Percentiles rank a stretch among this genome's conserved stretches.
These are phyloP conservation scores for Huntiella bhutanensis DNA, from an alignment of 2,329 filamentous ascomycete genomes.

Conservation along the genomic window DNA sequence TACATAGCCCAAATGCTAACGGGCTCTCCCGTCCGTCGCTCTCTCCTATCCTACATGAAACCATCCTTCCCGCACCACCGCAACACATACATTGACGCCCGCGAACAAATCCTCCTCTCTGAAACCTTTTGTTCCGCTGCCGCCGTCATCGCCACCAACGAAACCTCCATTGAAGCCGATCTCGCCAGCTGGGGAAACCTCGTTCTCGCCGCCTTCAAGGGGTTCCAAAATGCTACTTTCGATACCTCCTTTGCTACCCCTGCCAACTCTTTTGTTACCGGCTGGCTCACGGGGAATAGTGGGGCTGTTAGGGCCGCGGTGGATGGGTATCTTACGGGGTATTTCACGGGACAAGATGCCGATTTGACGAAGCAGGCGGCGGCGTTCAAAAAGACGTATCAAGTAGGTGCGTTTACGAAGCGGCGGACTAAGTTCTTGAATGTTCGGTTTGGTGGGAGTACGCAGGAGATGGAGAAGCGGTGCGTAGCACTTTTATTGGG, in stretches of 20 bases:
- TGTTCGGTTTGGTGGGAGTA: slow-evolving; percentile 2
- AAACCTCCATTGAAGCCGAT: slow-evolving; percentile 6
- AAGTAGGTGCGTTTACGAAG: neutral
- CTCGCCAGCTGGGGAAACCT: slow-evolving; percentile 6
- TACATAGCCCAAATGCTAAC: slow-evolving; percentile 3
- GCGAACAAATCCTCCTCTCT: neutral
- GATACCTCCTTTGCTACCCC: slow-evolving; percentile 4
- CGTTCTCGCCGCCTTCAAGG: slow-evolving; percentile 3
- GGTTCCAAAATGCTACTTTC: slow-evolving; percentile 5
- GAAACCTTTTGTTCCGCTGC: slow-evolving; percentile 2
- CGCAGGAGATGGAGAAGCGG: neutral
- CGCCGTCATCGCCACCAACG: neutral
- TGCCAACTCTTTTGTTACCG: neutral
- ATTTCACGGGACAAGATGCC: neutral
- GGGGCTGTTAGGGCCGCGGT: slow-evolving; percentile 1
- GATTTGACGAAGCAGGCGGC: neutral
- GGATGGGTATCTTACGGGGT: slow-evolving; percentile 5
- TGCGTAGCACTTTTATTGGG: slow-evolving; percentile 2
- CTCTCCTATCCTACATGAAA: slow-evolving; percentile 3
- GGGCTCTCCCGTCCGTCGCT: neutral
- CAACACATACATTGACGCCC: neutral
- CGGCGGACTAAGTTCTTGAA: slow-evolving; percentile 3
- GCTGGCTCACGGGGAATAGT: slow-evolving; percentile 3
- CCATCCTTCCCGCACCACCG: neutral
- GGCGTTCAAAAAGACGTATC: neutral